These are phyloP conservation scores for Backusella luteola DNA, from an alignment of 192 early-diverging fungal species.

Conservation along the genomic window DNA sequence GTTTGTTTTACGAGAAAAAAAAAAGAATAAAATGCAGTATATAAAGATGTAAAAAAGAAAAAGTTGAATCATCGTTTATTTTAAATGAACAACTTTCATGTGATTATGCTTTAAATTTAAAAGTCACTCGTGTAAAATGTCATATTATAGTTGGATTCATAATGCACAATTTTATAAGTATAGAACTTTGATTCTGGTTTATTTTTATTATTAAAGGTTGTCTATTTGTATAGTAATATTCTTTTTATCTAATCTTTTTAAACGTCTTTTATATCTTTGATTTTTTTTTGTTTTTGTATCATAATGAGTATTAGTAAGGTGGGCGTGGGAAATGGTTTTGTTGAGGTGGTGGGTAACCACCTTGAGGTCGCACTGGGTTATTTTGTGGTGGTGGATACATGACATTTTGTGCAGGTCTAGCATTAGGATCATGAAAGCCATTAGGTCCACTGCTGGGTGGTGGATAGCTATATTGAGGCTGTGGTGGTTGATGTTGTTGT, in stretches of 20 bases:
- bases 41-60: neutral
- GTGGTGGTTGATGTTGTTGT: neutral
- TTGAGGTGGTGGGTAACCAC: neutral
- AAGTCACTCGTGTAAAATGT: neutral
- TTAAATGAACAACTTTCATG: conserved; percentile 6
- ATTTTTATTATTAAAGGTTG: neutral
- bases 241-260: neutral
- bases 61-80: neutral
- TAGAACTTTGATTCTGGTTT: neutral
- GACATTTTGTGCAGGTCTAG: neutral
- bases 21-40: neutral
- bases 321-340: neutral
- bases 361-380: neutral
- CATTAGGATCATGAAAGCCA: neutral
- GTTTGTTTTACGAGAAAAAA: neutral
- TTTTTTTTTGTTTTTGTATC: neutral
- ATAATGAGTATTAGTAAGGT: neutral
- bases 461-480: neutral
- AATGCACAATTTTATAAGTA: neutral
- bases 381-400: neutral
- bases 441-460: neutral
- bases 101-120: conserved; percentile 3
- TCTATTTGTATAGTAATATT: neutral
- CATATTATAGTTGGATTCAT: no score
- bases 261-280: no score